Base-by-base conservation (phyloP, 2,329 filamentous ascomycete species). In the Xenosphaeropsis pyriputrescens region DNA sequence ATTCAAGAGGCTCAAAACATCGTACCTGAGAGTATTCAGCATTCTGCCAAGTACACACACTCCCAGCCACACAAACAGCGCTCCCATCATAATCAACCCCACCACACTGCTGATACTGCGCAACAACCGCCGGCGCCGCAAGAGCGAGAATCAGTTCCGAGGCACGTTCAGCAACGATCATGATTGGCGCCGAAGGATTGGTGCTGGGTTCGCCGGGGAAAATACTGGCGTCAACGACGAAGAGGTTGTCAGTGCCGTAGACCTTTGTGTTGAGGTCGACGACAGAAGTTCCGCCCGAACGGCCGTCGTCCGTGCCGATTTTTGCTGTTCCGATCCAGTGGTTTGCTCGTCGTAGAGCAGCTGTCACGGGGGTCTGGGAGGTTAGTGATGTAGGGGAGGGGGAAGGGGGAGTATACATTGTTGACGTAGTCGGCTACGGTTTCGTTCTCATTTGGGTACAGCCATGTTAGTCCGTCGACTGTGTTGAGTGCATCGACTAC, bases 151-250 rank as follows among this genome's bases (percentile, higher is more conserved):
- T 70, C 46, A 57, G 66, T 45, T 63, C 62, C 4, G 66, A 66
- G 7, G 75, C 75, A 32, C 67, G 65, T 60, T 82, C 78, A 14
- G 75, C 70, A 14, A 68, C 73, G 29, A 75, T 64, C 52, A 81
- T 74, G 46, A 81, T 72, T 30, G 73, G 68, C 1, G 74, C 68
- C 35, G 72, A 70, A 2, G 79, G 79, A 57, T 85, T 85, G 14
- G 75, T 73, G 1, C 75, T 75, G 2, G 75, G 66, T 46, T 81
- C 70, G 44, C 79, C 78, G 0, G 79, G 77, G 59, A 81, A 79
- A 49, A 83, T 75, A 43, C 69, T 71, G 1, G 71, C 77, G 48
- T 83, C 77, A 4, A 82, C 72, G 12, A 81, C 70, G 48, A 75
- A 79, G 33, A 80, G 60, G 56, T 81, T 80, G 48, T 79, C 72